Base-by-base conservation (phyloP, 768 basidiomycete genomes). In the Aureoboletus auriporus region DNA sequence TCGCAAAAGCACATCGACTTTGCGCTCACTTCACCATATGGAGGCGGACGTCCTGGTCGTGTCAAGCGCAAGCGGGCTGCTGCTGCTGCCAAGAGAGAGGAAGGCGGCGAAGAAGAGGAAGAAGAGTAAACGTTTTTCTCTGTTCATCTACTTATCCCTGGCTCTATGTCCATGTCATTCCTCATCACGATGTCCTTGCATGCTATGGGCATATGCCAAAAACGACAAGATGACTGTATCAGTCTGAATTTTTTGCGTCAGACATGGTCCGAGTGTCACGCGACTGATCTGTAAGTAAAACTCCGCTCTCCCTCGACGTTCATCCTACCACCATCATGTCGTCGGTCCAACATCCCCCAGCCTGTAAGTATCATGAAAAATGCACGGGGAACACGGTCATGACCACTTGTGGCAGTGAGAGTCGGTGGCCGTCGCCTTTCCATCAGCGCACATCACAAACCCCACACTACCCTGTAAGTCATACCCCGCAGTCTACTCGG, bases 1-100 rank as follows among this genome's bases (percentile, higher is more conserved):
- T 95, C 93, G 52, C 94, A 97, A 81, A 98, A 98, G 68, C 96
- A 99, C 82, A 95, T 99, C 69, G 96, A 99, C 82, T 99, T 97
- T 68, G 88, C 95, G 39, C 84, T 94, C 60, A 94, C 88, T 50
- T 96, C 93, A 54, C 94, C 95, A 48, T 95, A 91, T 65, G 95
- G 94, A 67, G 95, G 95, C 64, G 94, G 89, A 59, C 85, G 89
- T 52, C 76, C 90, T 54, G 94, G 94, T 61, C 95, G 95, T 59
- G 93, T 94, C 68, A 97, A 98, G 90, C 86, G 95, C 71, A 98
- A 96, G 88, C 91, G 94, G 66, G 91, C 89, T 51, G 84, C 84
- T 55, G 90, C 90, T 38, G 94, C 92, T 53, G 91, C 86, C 55
- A 90, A 89, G 77, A 89, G 84, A 76, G 89, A 87, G 58, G 91